Conservation (phyloP, 768 basidiomycete genomes). For the Pholiota microspora region DNA sequence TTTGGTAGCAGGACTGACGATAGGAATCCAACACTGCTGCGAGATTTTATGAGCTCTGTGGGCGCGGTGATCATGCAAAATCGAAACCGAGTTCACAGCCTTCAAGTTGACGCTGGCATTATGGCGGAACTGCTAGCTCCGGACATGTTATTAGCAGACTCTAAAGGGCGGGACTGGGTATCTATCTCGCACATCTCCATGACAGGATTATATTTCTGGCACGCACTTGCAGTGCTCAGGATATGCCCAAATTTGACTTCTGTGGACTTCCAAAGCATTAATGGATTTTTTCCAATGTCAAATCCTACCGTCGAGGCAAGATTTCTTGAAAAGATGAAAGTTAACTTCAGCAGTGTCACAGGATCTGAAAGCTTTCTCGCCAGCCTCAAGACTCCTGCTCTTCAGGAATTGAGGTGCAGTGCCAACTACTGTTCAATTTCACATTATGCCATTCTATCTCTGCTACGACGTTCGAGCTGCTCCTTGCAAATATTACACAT, state of each 20-base stretch:
- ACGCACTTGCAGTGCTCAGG: neutral
- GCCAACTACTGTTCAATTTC: too few relatives aligned
- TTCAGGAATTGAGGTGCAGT: neutral
- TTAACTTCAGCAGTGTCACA: too few relatives aligned
- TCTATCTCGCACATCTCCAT: neutral
- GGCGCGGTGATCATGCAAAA: neutral
- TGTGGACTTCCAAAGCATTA: neutral
- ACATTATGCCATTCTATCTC: neutral
- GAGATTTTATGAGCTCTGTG: neutral
- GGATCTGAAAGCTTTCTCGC: too few relatives aligned
- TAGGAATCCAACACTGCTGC: neutral
- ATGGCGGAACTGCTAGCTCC: neutral
- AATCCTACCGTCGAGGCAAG: neutral
- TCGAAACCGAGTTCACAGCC: neutral
- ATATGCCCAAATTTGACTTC: neutral
- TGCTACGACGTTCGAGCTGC: neutral
- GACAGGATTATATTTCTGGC: neutral
- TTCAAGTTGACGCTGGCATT: neutral
- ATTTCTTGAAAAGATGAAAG: too few relatives aligned
- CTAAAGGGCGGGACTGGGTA: neutral
- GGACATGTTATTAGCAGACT: neutral
- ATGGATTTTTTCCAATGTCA: neutral
- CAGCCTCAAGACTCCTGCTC: neutral
- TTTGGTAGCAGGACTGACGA: neutral
- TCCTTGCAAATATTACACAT: neutral